A percentile compares a stretch with the other conserved stretches of the same genome.
Conservation (phyloP, 2,329 filamentous ascomycete species). For the Huntiella savannae region DNA sequence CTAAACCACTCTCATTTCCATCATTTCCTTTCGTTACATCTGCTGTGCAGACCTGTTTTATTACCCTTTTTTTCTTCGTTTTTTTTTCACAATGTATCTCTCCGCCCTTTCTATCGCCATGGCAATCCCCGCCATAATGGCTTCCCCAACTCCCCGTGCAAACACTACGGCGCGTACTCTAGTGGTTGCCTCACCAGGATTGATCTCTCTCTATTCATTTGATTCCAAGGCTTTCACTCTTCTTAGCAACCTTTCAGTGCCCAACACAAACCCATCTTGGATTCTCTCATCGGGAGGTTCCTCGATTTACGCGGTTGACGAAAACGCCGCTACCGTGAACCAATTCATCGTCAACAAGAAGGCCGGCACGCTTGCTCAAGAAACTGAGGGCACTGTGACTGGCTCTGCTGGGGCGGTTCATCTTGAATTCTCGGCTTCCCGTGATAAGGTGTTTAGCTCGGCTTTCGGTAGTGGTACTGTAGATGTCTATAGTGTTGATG, state of each 20-base stretch:
- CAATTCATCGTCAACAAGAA: slow-evolving; percentile 21
- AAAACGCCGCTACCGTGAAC: slow-evolving; percentile 23
- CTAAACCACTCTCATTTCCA: not conserved
- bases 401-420: slow-evolving; percentile 18
- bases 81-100: slow-evolving; percentile 1
- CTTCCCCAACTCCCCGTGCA: slow-evolving; percentile 20
- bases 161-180: slow-evolving; percentile 16
- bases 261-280: slow-evolving; percentile 25
- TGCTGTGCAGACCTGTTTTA: not conserved
- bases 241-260: slow-evolving; percentile 18
- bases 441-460: slow-evolving; percentile 4
- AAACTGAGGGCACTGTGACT: slow-evolving; percentile 21
- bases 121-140: slow-evolving; percentile 16
- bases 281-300: slow-evolving; percentile 23
- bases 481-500: slow-evolving; percentile 18
- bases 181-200: slow-evolving; percentile 23
- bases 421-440: slow-evolving; percentile 13
- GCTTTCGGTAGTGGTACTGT: slow-evolving; percentile 14
- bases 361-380: slow-evolving; percentile 17
- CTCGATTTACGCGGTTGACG: slow-evolving; percentile 28
- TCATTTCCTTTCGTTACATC: not conserved
- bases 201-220: slow-evolving; percentile 23
- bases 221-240: slow-evolving; percentile 19
- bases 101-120: not conserved
- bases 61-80: slow-evolving; percentile 2